Evolutionary conservation across 106 monocot species (phyloP).

Genomic region (Acorus calamus): DNA sequence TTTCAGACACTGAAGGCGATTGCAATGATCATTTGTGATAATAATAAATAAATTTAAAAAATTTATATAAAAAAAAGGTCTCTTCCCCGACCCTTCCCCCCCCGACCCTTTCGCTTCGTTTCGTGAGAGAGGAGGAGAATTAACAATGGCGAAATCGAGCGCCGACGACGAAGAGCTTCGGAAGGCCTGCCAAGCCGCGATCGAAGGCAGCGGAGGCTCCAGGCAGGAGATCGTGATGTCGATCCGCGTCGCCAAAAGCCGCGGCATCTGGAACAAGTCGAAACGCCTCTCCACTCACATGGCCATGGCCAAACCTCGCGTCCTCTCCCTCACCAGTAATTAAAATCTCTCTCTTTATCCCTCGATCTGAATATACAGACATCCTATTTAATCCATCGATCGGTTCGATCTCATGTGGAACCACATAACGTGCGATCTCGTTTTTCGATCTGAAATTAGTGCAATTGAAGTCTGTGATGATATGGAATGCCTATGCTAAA

Average conservation of each 20-base stretch:
- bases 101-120: background rate
- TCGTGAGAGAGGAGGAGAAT: background rate
- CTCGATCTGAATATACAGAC: no score
- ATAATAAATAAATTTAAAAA: no score
- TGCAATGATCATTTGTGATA: no score
- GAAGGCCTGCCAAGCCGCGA: slow-evolving; percentile 56
- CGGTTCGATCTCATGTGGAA: no score
- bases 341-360: background rate
- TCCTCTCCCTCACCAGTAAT: slow-evolving; percentile 64
- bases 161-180: slow-evolving; percentile 68
- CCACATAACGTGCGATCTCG: no score
- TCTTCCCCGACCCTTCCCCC: no score
- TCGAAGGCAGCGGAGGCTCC: slow-evolving; percentile 38
- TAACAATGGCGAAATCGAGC: slow-evolving; percentile 56
- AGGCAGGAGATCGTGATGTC: slow-evolving; percentile 55
- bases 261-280: slow-evolving; percentile 70
- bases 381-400: no score
- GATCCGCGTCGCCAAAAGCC: slow-evolving; percentile 74
- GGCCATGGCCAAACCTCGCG: slow-evolving; percentile 67
- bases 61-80: background rate
- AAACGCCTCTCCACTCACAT: slow-evolving; percentile 54
- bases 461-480: no score
- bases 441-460: no score
- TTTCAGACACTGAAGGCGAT: no score
- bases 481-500: no score